Conservation (phyloP, 768 basidiomycete genomes). For the Russula lepida region DNA sequence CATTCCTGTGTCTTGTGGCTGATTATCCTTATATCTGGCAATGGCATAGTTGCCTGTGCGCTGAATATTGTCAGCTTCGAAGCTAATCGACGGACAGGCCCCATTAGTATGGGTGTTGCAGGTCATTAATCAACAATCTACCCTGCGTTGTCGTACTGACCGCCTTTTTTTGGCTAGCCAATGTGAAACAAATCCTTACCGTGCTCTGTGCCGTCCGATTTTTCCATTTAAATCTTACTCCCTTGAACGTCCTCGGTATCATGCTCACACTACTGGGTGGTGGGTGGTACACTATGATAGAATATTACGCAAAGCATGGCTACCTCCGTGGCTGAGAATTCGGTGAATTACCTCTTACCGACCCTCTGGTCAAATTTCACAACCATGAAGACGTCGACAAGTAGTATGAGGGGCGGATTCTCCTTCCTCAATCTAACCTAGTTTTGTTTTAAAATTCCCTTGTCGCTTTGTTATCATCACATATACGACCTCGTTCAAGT, state of each 20-base stretch:
- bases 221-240: conserved; percentile 76
- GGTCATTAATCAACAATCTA: conserved; percentile 36
- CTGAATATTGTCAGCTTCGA: conserved; percentile 93
- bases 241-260: conserved; percentile 77
- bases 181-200: conserved; percentile 91
- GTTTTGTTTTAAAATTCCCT: neutral
- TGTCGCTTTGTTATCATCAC: conserved; percentile 6
- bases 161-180: conserved; percentile 39
- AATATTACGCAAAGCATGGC: conserved; percentile 30
- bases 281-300: conserved; percentile 67
- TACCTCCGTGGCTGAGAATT: neutral
- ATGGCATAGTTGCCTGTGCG: conserved; percentile 84
- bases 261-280: conserved; percentile 78
- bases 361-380: neutral
- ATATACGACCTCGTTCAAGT: neutral
- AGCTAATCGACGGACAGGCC: conserved; percentile 88
- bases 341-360: neutral
- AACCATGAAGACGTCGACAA: neutral
- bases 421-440: neutral
- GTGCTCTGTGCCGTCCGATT: conserved; percentile 75
- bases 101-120: conserved; percentile 86
- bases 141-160: neutral
- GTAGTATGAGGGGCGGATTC: neutral
- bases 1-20: conserved; percentile 21
- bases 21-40: conserved; percentile 48